Conservation (phyloP, 495 filamentous ascomycete species). For the Monascus purpureus region DNA sequence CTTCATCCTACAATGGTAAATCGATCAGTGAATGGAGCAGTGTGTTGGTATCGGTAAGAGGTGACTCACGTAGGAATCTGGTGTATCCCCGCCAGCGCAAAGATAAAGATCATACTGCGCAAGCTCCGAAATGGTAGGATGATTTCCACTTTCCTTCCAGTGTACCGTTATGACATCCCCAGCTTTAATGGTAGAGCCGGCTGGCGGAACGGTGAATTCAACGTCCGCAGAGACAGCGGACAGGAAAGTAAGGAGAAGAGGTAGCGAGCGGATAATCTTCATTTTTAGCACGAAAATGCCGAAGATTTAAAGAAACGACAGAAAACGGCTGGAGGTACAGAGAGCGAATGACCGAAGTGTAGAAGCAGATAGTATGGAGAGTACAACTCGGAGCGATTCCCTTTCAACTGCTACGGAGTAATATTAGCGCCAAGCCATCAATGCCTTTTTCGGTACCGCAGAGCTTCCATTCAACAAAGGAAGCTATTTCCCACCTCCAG, state of each 20-base stretch:
- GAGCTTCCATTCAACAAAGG: too few species aligned
- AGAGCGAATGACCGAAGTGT: too few species aligned
- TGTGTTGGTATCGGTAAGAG: background rate
- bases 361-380: too few species aligned
- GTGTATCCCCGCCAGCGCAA: slow-evolving; percentile 47
- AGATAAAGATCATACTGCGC: slow-evolving; percentile 46
- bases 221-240: slow-evolving; percentile 40
- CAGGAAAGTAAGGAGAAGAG: slow-evolving; percentile 26
- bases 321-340: too few species aligned
- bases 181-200: slow-evolving; percentile 29
- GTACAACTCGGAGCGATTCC: too few species aligned
- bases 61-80: slow-evolving; percentile 23
- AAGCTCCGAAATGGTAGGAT: slow-evolving; percentile 36
- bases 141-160: slow-evolving; percentile 44
- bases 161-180: slow-evolving; percentile 37
- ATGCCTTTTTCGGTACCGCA: too few species aligned
- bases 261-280: slow-evolving; percentile 18
- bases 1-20: slow-evolving; percentile 23
- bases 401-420: too few species aligned
- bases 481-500: too few species aligned
- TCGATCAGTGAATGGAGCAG: background rate
- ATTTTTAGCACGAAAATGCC: slow-evolving; percentile 13
- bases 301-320: too few species aligned
- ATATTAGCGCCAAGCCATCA: too few species aligned
- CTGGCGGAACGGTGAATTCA: slow-evolving; percentile 37